Percentiles rank a stretch among this genome's conserved stretches.
These are phyloP conservation scores for Picea abies DNA, from an alignment of 83 land plant species.

Conservation along the genomic window DNA sequence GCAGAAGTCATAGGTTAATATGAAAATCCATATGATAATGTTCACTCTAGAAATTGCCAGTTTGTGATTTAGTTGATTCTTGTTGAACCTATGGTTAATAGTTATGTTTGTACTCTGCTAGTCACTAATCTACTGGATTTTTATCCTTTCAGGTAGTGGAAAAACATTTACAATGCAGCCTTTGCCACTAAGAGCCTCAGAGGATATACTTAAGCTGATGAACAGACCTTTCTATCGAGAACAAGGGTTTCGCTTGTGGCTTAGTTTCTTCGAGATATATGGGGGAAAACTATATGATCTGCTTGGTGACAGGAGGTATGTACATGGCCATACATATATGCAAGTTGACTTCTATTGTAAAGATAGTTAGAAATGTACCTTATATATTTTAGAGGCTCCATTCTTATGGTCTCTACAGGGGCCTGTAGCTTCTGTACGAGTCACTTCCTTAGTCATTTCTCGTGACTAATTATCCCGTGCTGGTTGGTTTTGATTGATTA, in stretches of 20 bases:
- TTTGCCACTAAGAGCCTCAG: constrained; percentile 86
- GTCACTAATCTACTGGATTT: neutral
- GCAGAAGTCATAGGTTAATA: no score
- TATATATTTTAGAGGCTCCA: no score
- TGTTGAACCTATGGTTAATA: neutral
- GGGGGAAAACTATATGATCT: constrained; percentile 99
- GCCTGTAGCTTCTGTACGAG: no score
- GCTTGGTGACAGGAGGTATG: constrained; percentile 87
- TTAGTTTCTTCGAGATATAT: constrained; percentile 97
- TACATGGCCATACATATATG: neutral
- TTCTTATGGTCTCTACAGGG: neutral
- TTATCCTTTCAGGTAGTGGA: constrained; percentile 77
- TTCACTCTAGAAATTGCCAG: neutral
- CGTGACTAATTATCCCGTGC: no score
- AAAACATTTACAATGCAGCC: constrained; percentile 99
- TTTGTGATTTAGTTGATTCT: neutral
- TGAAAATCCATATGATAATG: no score
- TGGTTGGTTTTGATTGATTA: no score
- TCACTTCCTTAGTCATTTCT: no score
- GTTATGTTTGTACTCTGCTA: neutral
- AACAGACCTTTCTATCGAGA: constrained; percentile 75
- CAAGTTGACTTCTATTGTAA: constrained; percentile 1
- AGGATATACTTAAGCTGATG: constrained; percentile 82
- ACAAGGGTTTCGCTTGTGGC: constrained; percentile 87
- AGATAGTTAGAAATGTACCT: neutral